These are phyloP conservation scores for Xylariaceae sp. DNA, from an alignment of 2,329 filamentous ascomycete species.

Conservation along the genomic window DNA sequence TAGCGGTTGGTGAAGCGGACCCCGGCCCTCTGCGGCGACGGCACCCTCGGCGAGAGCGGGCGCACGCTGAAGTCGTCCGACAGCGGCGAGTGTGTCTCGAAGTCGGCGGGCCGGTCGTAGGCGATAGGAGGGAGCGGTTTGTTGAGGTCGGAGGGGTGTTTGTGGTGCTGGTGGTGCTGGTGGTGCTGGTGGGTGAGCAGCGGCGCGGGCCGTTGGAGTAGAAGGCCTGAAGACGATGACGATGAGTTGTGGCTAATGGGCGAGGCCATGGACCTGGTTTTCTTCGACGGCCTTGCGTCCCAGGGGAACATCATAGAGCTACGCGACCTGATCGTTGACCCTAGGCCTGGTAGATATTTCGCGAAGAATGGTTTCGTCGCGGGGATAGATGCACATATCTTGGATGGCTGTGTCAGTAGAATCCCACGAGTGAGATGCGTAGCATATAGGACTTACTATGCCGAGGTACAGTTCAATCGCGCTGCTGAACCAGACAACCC, in stretches of 20 bases:
- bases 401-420: constrained; percentile 1
- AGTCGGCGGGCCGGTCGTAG: not conserved
- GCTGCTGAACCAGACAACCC: constrained; percentile 40
- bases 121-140: constrained; percentile 36
- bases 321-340: constrained; percentile 10
- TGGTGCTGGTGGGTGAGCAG: constrained; percentile 8
- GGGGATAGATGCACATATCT: constrained; percentile 50
- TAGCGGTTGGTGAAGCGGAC: constrained; percentile 12
- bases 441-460: constrained; percentile 38
- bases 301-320: constrained; percentile 7
- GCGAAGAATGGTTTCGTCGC: constrained; percentile 49
- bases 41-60: not conserved
- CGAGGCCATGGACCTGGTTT: constrained; percentile 13
- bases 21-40: constrained; percentile 6
- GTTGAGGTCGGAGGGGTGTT: constrained; percentile 28
- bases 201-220: constrained; percentile 13
- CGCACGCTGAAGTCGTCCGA: not conserved
- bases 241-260: constrained; percentile 15
- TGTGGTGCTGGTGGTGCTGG: constrained; percentile 1
- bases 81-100: constrained; percentile 3
- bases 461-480: constrained; percentile 47
- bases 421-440: not conserved
- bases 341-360: constrained; percentile 37
- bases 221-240: constrained; percentile 13
- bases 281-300: constrained; percentile 11